Evolutionary conservation across 2,329 filamentous ascomycete species (phyloP).

Genomic region (Bipolaris victoriae): DNA sequence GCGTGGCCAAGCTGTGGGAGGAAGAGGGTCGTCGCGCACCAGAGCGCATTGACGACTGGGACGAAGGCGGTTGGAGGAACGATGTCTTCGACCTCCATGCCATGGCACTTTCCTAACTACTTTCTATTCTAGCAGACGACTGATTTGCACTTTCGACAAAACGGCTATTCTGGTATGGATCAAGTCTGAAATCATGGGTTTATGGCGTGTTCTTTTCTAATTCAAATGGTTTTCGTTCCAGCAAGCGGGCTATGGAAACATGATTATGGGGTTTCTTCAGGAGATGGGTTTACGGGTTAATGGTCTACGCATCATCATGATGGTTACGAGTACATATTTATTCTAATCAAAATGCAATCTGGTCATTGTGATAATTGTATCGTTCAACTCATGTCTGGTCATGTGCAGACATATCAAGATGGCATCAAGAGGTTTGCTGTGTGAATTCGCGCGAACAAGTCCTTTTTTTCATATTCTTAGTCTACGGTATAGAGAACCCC

Average conservation of each 20-base stretch:
- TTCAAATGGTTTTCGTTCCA: background rate
- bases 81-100: slow-evolving; percentile 71
- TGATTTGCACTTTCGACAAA: background rate
- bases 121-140: background rate
- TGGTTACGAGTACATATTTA: background rate
- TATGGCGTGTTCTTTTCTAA: background rate
- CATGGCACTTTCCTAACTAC: slow-evolving; percentile 31
- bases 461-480: background rate
- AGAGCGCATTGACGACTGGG: slow-evolving; percentile 77
- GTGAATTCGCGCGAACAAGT: background rate
- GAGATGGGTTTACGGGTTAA: background rate
- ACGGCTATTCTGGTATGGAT: background rate
- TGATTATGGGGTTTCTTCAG: background rate
- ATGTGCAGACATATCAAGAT: too few relatives aligned
- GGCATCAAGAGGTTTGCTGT: too few relatives aligned
- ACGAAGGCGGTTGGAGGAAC: slow-evolving; percentile 79
- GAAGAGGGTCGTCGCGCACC: slow-evolving; percentile 73
- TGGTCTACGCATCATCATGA: background rate
- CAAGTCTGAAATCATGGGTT: background rate
- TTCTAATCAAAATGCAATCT: background rate
- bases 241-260: background rate
- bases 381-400: too few relatives aligned
- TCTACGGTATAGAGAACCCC: background rate
- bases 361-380: background rate
- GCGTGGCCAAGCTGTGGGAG: slow-evolving; percentile 87